Base-by-base conservation (phyloP, 345 rosid species). In the Clausena lansium region DNA sequence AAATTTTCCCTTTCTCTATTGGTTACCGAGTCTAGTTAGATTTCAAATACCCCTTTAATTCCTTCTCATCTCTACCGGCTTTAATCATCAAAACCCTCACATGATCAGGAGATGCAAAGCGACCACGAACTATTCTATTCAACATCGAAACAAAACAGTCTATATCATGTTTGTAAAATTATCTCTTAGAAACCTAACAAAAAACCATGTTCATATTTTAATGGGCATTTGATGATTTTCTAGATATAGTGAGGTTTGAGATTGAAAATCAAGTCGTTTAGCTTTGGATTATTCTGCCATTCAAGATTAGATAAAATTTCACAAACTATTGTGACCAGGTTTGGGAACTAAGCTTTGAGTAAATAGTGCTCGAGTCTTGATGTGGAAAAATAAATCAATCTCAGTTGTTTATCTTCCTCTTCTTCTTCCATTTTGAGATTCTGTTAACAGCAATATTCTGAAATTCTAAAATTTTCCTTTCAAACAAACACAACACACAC, bases 91-190 rank as follows among this genome's bases (percentile, higher is more conserved):
- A 30, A 30, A 30, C 32, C 32, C 32, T 30, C 32, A 30, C 32
- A 30, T 30, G 32, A 30, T 30, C 32, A 30, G 32, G 32, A 30
- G 32, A 2, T 2, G 35, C 4, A 33, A 33, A 33, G 4, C 4
- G 4, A 4, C 35, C 89, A 32, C 71, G 63, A 30, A 86, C 78
- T 27, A 91, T 88, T 83, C 90, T 81, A 32, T 86, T 80, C 78
- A 89, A 60, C 91, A 87, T 89, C 14, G 84, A 81, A 63, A 79
- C 59, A 32, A 75, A 85, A 76, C 87, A 82, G 74, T 67, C 62
- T 81, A 83, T 64, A 70, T 87, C 90, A 0, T 85, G 89, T 74
- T 86, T 86, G 89, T 87, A 83, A 81, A 77, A 83, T 78, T 71
- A 81, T 73, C 86, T 73, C 85, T 73, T 81, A 41, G 89, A 87